A percentile compares a stretch with the other conserved stretches of the same genome.
Conservation (phyloP, 2,329 filamentous ascomycete genomes). For the Colletotrichum brevisporum region DNA sequence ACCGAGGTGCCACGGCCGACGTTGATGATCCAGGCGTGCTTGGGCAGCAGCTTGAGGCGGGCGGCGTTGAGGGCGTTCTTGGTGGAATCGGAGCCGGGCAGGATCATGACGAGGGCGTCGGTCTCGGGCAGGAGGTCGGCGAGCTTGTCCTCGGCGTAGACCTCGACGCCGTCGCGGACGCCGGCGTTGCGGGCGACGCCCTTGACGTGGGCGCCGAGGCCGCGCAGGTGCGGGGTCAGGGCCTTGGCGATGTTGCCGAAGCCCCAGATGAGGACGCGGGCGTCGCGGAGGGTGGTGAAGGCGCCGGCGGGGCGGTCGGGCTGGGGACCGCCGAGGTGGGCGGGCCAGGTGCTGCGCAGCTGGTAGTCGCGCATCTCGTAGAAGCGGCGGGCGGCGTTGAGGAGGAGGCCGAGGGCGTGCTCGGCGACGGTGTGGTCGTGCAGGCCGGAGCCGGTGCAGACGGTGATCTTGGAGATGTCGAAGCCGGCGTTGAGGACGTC, state of each 20-base stretch:
- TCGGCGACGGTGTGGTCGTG: conserved; percentile 77
- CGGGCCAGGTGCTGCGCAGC: conserved; percentile 69
- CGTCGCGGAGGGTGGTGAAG: conserved; percentile 73
- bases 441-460: conserved; percentile 74
- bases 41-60: conserved; percentile 66
- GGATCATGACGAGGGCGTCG: conserved; percentile 78
- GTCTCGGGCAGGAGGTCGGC: conserved; percentile 67
- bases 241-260: conserved; percentile 77
- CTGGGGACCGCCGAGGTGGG: conserved; percentile 73
- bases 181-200: conserved; percentile 71
- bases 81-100: conserved; percentile 71
- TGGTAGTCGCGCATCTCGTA: conserved; percentile 76
- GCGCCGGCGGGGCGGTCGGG: conserved; percentile 68
- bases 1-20: conserved; percentile 65
- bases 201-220: conserved; percentile 69
- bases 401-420: conserved; percentile 72
- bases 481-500: conserved; percentile 75
- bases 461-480: conserved; percentile 61
- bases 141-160: conserved; percentile 69
- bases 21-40: conserved; percentile 70
- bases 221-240: conserved; percentile 67
- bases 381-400: conserved; percentile 69
- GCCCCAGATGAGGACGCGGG: conserved; percentile 73
- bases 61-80: conserved; percentile 68
- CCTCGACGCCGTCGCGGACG: conserved; percentile 70